Evolutionary conservation across 2,329 filamentous ascomycete species (phyloP).

Genomic region (Scolecobasidium constrictum): DNA sequence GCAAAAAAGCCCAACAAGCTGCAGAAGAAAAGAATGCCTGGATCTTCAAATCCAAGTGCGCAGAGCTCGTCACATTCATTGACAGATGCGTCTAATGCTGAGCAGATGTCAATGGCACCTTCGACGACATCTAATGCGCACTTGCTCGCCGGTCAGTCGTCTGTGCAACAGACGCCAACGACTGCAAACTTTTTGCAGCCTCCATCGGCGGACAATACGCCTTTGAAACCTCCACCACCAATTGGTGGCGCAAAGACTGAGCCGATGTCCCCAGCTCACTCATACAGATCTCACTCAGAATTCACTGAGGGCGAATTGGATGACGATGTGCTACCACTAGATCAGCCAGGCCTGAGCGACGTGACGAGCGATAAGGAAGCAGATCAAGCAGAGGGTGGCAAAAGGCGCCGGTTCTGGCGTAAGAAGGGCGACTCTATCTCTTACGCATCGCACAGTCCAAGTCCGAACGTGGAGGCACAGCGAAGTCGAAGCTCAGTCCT

Average conservation of each 20-base stretch:
- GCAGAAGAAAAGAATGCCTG: slow-evolving; percentile 74
- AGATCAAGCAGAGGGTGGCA: slow-evolving; percentile 4
- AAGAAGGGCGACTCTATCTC: slow-evolving; percentile 8
- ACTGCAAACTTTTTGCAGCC: slow-evolving; percentile 5
- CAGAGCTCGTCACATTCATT: slow-evolving; percentile 82
- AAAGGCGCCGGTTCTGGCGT: slow-evolving; percentile 7
- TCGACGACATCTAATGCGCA: slow-evolving; percentile 4
- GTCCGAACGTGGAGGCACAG: slow-evolving; percentile 4
- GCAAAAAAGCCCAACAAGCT: slow-evolving; percentile 55
- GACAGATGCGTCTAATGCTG: slow-evolving; percentile 18
- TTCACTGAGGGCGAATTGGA: slow-evolving; percentile 7
- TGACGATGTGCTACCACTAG: slow-evolving; percentile 5
- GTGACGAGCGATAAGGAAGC: not conserved
- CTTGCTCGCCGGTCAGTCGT: not conserved
- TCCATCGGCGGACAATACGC: slow-evolving; percentile 1
- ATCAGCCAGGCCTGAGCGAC: not conserved
- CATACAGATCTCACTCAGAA: slow-evolving; percentile 9
- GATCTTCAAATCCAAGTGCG: slow-evolving; percentile 71
- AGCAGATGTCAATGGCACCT: not conserved
- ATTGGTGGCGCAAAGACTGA: not conserved
- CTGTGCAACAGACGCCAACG: slow-evolving; percentile 1
- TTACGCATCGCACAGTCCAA: not conserved
- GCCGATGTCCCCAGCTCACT: slow-evolving; percentile 8
- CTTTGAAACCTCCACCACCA: slow-evolving; percentile 3
- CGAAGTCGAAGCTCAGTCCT: slow-evolving; percentile 5